These are phyloP conservation scores for Colletotrichum simmondsii DNA, from an alignment of 2,329 filamentous ascomycete species.

Conservation along the genomic window DNA sequence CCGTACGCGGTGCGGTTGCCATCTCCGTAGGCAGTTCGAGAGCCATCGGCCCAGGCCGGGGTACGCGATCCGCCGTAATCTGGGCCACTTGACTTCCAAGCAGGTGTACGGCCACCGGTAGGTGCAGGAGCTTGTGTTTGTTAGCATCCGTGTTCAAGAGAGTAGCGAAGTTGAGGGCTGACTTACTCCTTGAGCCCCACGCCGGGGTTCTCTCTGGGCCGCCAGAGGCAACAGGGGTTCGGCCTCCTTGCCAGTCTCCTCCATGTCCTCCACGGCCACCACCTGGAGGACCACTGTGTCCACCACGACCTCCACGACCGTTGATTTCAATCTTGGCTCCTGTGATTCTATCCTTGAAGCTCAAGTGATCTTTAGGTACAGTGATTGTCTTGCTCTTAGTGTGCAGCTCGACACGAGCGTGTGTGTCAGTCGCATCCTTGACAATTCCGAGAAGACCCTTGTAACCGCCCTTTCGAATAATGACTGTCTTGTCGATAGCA, in stretches of 20 bases:
- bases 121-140: conserved; percentile 60
- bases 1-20: conserved; percentile 84
- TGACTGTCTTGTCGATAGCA: conserved; percentile 90
- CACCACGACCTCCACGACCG: conserved; percentile 56
- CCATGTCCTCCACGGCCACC: conserved; percentile 56
- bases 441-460: conserved; percentile 96
- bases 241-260: conserved; percentile 70
- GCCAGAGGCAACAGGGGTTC: conserved; percentile 72
- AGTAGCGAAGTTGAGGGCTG: conserved; percentile 36
- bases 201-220: conserved; percentile 79
- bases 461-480: conserved; percentile 85
- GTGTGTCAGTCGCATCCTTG: conserved; percentile 89
- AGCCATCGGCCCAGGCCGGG: conserved; percentile 77
- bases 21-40: conserved; percentile 76
- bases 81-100: conserved; percentile 62
- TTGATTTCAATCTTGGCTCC: conserved; percentile 82
- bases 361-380: conserved; percentile 83
- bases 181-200: conserved; percentile 77
- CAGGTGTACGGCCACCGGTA: conserved; percentile 69
- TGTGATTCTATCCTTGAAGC: conserved; percentile 85
- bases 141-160: conserved; percentile 38
- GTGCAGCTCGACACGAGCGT: conserved; percentile 91
- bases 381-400: conserved; percentile 93
- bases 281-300: conserved; percentile 52
- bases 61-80: conserved; percentile 70